Evolutionary conservation across 768 basidiomycete genomes (phyloP).

Genomic region (Dacryopinax spathularia): DNA sequence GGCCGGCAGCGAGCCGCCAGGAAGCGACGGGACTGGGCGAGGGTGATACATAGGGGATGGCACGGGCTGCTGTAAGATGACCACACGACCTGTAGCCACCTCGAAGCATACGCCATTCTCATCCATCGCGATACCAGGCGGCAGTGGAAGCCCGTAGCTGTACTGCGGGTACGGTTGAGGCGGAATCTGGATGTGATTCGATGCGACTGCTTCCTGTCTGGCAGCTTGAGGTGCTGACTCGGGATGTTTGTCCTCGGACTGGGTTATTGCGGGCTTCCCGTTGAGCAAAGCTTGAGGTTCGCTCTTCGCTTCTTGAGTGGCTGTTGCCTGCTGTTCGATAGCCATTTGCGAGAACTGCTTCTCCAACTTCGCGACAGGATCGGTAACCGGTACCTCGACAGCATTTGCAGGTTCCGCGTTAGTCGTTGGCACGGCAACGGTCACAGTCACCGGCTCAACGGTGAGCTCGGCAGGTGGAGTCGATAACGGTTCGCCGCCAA

Average conservation of each 20-base stretch:
- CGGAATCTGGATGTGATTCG: slow-evolving; percentile 33
- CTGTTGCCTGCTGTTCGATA: background rate
- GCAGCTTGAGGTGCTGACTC: background rate
- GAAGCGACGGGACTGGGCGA: slow-evolving; percentile 30
- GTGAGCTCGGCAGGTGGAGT: background rate
- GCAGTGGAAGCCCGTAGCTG: slow-evolving; percentile 42
- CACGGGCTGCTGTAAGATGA: slow-evolving; percentile 41
- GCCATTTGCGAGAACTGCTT: background rate
- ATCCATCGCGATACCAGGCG: slow-evolving; percentile 54
- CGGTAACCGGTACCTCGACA: background rate
- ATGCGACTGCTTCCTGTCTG: slow-evolving; percentile 6
- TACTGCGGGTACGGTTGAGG: slow-evolving; percentile 41
- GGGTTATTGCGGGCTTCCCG: background rate
- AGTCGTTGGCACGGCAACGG: background rate
- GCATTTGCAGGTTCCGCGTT: background rate
- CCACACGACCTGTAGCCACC: slow-evolving; percentile 64
- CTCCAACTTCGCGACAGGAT: background rate
- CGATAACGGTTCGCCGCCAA: background rate
- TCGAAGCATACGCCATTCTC: slow-evolving; percentile 72
- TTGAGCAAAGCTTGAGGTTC: background rate
- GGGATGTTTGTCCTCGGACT: background rate
- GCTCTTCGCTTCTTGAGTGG: background rate
- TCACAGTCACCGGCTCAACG: background rate
- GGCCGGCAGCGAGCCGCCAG: background rate
- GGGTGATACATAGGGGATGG: slow-evolving; percentile 40